These are phyloP conservation scores for Thraustotheca clavata DNA, from an alignment of 352 stramenopile genomes.

Conservation along the genomic window DNA sequence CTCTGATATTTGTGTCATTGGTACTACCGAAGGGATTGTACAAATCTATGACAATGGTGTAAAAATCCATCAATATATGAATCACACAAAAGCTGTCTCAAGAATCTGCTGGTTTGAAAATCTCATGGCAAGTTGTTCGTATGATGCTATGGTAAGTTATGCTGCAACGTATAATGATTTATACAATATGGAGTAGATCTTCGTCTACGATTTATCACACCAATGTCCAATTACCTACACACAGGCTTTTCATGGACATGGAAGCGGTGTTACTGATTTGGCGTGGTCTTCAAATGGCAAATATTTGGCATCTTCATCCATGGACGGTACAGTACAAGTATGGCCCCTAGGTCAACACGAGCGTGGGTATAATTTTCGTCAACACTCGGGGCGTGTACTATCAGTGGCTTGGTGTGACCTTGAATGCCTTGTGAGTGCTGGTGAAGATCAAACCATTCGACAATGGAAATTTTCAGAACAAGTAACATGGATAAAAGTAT, in stretches of 20 bases:
- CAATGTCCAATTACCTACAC: neutral
- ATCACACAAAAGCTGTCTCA: slow-evolving; percentile 43
- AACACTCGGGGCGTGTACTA: slow-evolving; percentile 47
- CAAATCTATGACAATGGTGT: slow-evolving; percentile 26
- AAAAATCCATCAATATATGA: slow-evolving; percentile 29
- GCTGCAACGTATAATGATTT: slow-evolving; percentile 28
- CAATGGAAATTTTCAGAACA: slow-evolving; percentile 46
- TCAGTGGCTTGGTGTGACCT: slow-evolving; percentile 45
- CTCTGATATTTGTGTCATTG: slow-evolving; percentile 28
- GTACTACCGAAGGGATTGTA: slow-evolving; percentile 36
- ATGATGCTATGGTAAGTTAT: slow-evolving; percentile 38
- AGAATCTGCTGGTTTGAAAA: slow-evolving; percentile 32
- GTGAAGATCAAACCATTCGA: slow-evolving; percentile 60
- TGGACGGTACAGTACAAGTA: slow-evolving; percentile 45
- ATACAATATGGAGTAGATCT: slow-evolving; percentile 24
- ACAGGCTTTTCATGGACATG: slow-evolving; percentile 31
- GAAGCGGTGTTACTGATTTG: slow-evolving; percentile 36
- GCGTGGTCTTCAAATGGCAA: slow-evolving; percentile 27
- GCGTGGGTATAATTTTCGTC: slow-evolving; percentile 29
- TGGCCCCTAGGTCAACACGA: slow-evolving; percentile 32
- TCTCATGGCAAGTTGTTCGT: neutral
- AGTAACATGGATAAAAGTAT: neutral
- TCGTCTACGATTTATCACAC: slow-evolving; percentile 33
- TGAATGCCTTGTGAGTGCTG: slow-evolving; percentile 39
- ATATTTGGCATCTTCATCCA: slow-evolving; percentile 42